Conservation (phyloP, 192 early-diverging fungal genomes). For the Podila epicladia region DNA sequence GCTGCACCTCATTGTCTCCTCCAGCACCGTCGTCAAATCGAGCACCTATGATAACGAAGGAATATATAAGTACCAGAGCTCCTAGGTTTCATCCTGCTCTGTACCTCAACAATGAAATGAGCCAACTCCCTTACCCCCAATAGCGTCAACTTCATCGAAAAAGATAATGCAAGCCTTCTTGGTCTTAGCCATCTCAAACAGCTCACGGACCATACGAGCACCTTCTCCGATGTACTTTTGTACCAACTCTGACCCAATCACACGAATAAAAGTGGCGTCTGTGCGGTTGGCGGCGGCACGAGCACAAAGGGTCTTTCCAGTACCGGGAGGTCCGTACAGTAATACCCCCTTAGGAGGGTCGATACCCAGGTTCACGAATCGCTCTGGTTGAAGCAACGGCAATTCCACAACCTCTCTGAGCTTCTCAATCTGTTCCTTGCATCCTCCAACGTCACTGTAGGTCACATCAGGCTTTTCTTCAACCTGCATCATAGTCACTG, state of each 20-base stretch:
- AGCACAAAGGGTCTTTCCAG: conserved; percentile 98
- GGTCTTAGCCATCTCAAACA: conserved; percentile 99
- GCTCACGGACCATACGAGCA: conserved; percentile 98
- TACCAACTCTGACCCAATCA: conserved; percentile 99
- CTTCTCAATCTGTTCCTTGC: conserved; percentile 99
- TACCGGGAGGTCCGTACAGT: conserved; percentile 96
- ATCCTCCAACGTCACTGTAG: conserved; percentile 98
- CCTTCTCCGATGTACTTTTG: conserved; percentile 99
- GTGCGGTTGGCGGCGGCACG: conserved; percentile 99
- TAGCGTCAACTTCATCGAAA: conserved; percentile 99
- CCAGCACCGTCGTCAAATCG: conserved; percentile 98
- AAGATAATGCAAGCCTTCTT: conserved; percentile 99
- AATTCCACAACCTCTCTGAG: conserved; percentile 98
- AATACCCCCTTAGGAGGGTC: conserved; percentile 99
- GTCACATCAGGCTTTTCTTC: conserved; percentile 99
- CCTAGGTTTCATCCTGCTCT: too few relatives aligned
- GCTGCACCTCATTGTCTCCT: conserved; percentile 99
- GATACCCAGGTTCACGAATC: conserved; percentile 98
- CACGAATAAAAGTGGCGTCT: conserved; percentile 99
- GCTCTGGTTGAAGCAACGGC: conserved; percentile 94
- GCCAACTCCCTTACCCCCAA: conserved; percentile 67
- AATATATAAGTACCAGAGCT: conserved; percentile 23
- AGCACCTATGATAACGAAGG: conserved; percentile 59
- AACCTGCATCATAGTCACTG: conserved; percentile 99
- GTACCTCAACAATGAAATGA: neutral